These are phyloP conservation scores for Phytophthora meadii DNA, from an alignment of 352 stramenopile genomes.

Conservation along the genomic window DNA sequence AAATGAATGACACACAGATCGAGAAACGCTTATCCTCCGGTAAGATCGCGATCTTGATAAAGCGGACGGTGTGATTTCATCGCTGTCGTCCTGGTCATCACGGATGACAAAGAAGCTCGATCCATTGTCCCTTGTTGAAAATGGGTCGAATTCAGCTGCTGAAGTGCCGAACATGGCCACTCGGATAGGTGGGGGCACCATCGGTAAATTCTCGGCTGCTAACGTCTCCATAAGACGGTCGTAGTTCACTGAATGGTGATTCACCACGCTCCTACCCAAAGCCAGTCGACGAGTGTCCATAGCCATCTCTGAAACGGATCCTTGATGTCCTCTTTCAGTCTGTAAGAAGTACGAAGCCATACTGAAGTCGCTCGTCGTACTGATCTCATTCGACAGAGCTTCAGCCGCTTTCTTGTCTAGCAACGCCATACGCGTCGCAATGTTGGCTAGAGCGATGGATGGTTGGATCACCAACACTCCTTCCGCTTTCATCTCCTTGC, in stretches of 20 bases:
- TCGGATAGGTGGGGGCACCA: constrained; percentile 58
- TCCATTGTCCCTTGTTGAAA: constrained; percentile 43
- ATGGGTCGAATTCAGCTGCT: constrained; percentile 49
- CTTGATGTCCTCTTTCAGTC: constrained; percentile 29
- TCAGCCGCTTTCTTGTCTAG: constrained; percentile 49
- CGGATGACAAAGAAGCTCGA: constrained; percentile 66
- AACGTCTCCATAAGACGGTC: constrained; percentile 51
- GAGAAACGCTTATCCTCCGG: constrained; percentile 10
- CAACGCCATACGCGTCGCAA: constrained; percentile 68
- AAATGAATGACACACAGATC: constrained; percentile 3
- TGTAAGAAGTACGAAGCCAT: constrained; percentile 71
- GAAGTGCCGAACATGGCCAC: constrained; percentile 77
- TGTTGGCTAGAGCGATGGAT: constrained; percentile 73
- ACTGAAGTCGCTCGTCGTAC: constrained; percentile 54
- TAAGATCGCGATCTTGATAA: constrained; percentile 3
- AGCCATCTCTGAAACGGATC: constrained; percentile 47
- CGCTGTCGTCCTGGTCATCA: constrained; percentile 44
- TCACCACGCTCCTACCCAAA: constrained; percentile 64
- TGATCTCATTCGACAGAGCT: constrained; percentile 54
- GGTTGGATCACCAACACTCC: constrained; percentile 62
- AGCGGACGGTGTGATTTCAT: constrained; percentile 17
- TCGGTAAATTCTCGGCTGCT: constrained; percentile 37
- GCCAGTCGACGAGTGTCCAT: constrained; percentile 45
- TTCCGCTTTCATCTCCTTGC: constrained; percentile 46
- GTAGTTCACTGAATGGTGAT: constrained; percentile 73